These are phyloP conservation scores for Dictyostelium citrinum DNA, from an alignment of 78 protist genomes.

Conservation along the genomic window DNA sequence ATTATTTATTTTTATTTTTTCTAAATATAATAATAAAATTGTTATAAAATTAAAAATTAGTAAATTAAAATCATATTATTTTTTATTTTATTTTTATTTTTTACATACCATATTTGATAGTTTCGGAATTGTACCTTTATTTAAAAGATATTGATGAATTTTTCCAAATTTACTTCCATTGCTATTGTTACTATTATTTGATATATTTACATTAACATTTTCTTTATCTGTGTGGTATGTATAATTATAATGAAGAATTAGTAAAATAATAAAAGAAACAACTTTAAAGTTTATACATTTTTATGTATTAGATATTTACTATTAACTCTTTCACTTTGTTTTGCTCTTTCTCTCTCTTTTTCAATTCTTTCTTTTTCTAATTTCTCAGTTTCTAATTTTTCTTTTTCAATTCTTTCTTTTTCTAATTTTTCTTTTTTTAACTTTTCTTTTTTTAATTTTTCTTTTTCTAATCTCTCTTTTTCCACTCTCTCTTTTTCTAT, in stretches of 20 bases:
- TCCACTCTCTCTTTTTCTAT: neutral
- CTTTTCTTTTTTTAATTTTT: neutral
- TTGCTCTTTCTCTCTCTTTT: neutral
- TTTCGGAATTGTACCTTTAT: neutral
- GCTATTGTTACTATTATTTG: neutral
- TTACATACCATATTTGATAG: constrained; percentile 1
- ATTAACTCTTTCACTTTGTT: neutral
- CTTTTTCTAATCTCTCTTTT: neutral
- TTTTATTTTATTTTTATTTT: neutral
- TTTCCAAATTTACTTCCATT: neutral
- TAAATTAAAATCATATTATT: neutral
- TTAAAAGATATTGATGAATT: neutral
- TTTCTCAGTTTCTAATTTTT: neutral
- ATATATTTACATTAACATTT: neutral
- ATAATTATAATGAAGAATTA: neutral
- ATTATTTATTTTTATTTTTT: neutral
- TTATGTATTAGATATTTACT: neutral
- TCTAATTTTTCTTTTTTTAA: neutral
- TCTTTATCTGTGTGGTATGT: neutral
- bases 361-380: neutral
- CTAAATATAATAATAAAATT: neutral
- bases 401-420: neutral
- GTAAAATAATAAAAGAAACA: neutral
- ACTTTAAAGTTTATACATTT: neutral
- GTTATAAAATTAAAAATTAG: neutral